These are phyloP conservation scores for Ampelomyces quisqualis DNA, from an alignment of 2,329 filamentous ascomycete genomes.

Conservation along the genomic window DNA sequence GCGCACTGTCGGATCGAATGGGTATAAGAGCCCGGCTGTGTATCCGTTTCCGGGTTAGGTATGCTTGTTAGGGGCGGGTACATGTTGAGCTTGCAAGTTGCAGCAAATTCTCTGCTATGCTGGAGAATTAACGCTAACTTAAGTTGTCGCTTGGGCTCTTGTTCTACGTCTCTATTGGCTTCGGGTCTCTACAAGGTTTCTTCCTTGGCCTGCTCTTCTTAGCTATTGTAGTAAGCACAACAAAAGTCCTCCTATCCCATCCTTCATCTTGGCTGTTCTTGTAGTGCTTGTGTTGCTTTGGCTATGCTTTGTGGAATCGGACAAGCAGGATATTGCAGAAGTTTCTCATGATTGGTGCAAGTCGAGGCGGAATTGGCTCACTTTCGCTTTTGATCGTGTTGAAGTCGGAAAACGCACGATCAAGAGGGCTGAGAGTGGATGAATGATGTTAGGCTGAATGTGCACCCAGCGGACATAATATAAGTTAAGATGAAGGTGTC, in stretches of 20 bases:
- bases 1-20: slow-evolving; percentile 53
- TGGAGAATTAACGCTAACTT: slow-evolving; percentile 55
- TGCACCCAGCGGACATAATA: too few species aligned
- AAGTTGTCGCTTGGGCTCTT: slow-evolving; percentile 77
- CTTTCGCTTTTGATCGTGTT: slow-evolving; percentile 24
- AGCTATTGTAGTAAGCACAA: slow-evolving; percentile 67
- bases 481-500: too few species aligned
- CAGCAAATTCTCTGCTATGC: not conserved
- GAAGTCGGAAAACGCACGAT: slow-evolving; percentile 20
- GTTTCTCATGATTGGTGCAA: not conserved
- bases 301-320: slow-evolving; percentile 37
- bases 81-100: slow-evolving; percentile 41
- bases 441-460: too few species aligned
- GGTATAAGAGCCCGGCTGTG: slow-evolving; percentile 53
- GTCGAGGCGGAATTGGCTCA: slow-evolving; percentile 13
- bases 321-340: slow-evolving; percentile 12
- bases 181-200: slow-evolving; percentile 70
- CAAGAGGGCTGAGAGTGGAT: too few species aligned
- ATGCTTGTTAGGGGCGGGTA: not conserved
- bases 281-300: slow-evolving; percentile 53
- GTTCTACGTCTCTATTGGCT: slow-evolving; percentile 68
- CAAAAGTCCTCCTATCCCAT: slow-evolving; percentile 67
- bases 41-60: slow-evolving; percentile 45
- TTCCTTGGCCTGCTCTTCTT: slow-evolving; percentile 78
- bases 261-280: slow-evolving; percentile 56